Conservation (phyloP, 805 yeast species). For the Saccharomycodes ludwigii region DNA sequence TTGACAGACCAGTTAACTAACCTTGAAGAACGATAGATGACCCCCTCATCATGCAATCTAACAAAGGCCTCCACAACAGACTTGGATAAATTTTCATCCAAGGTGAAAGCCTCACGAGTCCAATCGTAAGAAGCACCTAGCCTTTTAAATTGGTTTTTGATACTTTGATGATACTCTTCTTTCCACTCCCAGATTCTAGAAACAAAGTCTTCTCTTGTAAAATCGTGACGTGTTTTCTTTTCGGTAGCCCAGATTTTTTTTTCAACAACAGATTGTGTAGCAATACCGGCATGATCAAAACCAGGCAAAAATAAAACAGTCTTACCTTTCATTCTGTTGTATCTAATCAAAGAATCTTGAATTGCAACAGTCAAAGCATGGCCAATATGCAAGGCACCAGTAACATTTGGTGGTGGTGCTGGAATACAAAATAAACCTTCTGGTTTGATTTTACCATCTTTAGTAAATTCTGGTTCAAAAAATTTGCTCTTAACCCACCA, state of each 20-base stretch:
- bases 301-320: conserved; percentile 91
- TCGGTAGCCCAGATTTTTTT: conserved; percentile 86
- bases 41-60: conserved; percentile 84
- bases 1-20: conserved; percentile 95
- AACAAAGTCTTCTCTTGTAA: conserved; percentile 82
- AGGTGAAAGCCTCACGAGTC: conserved; percentile 88
- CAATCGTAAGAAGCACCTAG: conserved; percentile 97
- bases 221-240: conserved; percentile 85
- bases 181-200: conserved; percentile 97
- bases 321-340: conserved; percentile 93
- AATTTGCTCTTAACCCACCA: conserved; percentile 92
- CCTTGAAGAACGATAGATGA: conserved; percentile 85
- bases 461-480: conserved; percentile 75
- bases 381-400: conserved; percentile 97
- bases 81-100: conserved; percentile 62
- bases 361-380: conserved; percentile 93
- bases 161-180: conserved; percentile 78
- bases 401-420: conserved; percentile 98
- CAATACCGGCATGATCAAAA: conserved; percentile 98
- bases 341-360: conserved; percentile 88
- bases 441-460: conserved; percentile 63
- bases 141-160: conserved; percentile 70
- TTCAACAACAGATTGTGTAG: conserved; percentile 96
- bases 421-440: conserved; percentile 85
- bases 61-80: conserved; percentile 90